A percentile compares a stretch with the other conserved stretches of the same genome.
phyloP scores from a whole-genome alignment of 495 filamentous ascomycete genomes.

The Penicillium ochrochloron region DNA sequence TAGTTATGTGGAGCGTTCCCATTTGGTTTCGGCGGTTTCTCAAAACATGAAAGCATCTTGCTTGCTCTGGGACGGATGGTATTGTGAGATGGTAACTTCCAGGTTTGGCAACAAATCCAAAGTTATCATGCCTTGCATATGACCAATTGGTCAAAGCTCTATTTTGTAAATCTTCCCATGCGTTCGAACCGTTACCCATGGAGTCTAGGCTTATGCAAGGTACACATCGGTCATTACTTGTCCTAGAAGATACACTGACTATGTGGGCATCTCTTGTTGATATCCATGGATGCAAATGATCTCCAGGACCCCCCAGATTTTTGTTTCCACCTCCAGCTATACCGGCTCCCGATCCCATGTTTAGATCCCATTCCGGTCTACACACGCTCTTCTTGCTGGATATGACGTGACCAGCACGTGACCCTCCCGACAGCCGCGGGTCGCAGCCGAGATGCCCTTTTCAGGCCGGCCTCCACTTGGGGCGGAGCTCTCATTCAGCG shows the following conservation, averaged over 20 bases:
- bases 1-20: background rate
- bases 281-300: background rate
- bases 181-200: too few relatives aligned
- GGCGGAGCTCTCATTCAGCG: constrained; percentile 13
- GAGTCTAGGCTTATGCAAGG: too few relatives aligned
- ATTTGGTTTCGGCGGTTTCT: background rate
- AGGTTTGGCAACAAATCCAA: background rate
- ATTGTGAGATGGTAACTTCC: background rate
- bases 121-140: background rate
- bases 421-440: constrained; percentile 13
- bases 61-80: background rate
- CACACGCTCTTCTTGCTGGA: background rate
- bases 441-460: constrained; percentile 11
- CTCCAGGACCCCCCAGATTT: background rate
- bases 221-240: too few relatives aligned
- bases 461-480: constrained; percentile 7
- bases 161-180: too few relatives aligned
- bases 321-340: background rate
- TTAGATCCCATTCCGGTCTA: background rate
- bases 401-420: constrained; percentile 16
- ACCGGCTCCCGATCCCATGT: background rate
- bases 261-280: background rate
- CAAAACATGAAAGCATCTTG: background rate
- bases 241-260: too few relatives aligned
- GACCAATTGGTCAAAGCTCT: background rate